Percentiles rank a stretch among this genome's conserved stretches.
These are phyloP conservation scores for Penicillium diatomitis DNA, from an alignment of 495 filamentous ascomycete genomes.

Conservation along the genomic window DNA sequence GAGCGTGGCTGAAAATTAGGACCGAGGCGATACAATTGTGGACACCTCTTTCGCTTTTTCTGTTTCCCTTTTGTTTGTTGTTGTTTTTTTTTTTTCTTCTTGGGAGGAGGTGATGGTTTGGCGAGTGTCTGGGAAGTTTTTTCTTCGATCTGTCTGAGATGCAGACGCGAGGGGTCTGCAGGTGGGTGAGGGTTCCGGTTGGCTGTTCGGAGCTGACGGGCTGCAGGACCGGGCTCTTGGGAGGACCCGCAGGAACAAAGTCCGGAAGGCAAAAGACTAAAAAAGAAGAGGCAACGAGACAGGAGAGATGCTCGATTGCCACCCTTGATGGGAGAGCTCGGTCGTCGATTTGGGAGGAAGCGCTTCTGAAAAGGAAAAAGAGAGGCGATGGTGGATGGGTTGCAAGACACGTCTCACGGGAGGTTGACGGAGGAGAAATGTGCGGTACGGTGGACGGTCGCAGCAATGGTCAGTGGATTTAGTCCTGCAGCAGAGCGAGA, in stretches of 20 bases:
- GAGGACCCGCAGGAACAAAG: not conserved
- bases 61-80: too few species aligned
- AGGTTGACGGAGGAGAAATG: not conserved
- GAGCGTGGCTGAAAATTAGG: too few species aligned
- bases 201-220: slow-evolving; percentile 1
- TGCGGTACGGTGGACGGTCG: too few species aligned
- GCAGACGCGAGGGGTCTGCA: slow-evolving; percentile 4
- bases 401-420: slow-evolving; percentile 3
- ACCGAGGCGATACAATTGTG: too few species aligned
- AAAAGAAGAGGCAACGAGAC: slow-evolving; percentile 1
- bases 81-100: too few species aligned
- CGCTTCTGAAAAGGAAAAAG: not conserved
- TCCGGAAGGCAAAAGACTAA: not conserved
- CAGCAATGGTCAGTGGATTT: too few species aligned
- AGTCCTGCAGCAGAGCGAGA: not conserved
- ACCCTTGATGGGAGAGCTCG: not conserved
- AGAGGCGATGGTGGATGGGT: not conserved
- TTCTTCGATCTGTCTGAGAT: slow-evolving; percentile 2
- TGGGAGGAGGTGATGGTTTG: not conserved
- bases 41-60: too few species aligned
- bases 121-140: not conserved
- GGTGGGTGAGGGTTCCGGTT: not conserved
- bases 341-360: too few species aligned
- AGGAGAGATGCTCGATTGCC: not conserved
- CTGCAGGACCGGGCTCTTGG: slow-evolving; percentile 4